phyloP scores from a whole-genome alignment of 495 filamentous ascomycete genomes.

The Penicillium maclennaniae region DNA sequence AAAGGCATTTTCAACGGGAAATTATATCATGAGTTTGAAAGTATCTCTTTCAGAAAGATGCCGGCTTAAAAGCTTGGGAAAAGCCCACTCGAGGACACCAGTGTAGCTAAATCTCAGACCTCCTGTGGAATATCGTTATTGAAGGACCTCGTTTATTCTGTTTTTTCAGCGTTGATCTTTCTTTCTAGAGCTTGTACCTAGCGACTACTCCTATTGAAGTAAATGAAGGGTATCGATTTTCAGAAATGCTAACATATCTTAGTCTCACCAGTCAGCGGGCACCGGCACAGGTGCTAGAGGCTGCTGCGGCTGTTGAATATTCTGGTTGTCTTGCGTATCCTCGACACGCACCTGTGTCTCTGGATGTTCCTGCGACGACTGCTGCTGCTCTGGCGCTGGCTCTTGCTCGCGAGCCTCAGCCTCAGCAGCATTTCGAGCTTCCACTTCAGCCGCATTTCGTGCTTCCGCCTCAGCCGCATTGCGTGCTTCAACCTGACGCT shows the following conservation, averaged over 20 bases:
- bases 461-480: slow-evolving; percentile 59
- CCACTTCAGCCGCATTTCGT: slow-evolving; percentile 32
- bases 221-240: background rate
- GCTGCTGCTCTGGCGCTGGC: slow-evolving; percentile 3
- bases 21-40: too few species aligned
- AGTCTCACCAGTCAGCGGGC: background rate
- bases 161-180: too few species aligned
- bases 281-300: background rate
- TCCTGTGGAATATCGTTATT: too few species aligned
- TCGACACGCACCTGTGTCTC: background rate
- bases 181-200: too few species aligned
- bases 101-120: too few species aligned
- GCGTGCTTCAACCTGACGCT: slow-evolving; percentile 70
- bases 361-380: background rate
- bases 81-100: too few species aligned
- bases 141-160: too few species aligned
- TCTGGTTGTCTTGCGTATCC: background rate
- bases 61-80: too few species aligned
- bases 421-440: slow-evolving; percentile 25
- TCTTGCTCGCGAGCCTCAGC: slow-evolving; percentile 1
- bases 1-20: too few species aligned
- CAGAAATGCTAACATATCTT: background rate
- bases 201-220: background rate
- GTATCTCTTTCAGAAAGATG: too few species aligned
- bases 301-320: background rate